Conservation (phyloP, 1,139 yeast genomes). For the Kluyveromyces marxianus region DNA sequence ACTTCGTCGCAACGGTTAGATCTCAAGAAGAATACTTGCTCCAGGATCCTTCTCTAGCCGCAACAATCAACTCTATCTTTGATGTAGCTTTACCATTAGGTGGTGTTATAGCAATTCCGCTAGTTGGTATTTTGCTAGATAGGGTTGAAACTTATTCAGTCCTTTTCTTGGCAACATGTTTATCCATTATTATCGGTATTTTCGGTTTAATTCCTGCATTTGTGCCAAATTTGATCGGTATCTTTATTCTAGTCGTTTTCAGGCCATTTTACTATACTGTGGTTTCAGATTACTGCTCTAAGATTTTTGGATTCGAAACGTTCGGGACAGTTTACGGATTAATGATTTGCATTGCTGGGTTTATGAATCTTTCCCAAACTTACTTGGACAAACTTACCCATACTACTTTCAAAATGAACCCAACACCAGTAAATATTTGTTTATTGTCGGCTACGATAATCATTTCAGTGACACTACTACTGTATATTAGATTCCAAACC, state of each 20-base stretch:
- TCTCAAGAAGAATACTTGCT: constrained; percentile 70
- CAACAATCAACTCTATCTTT: constrained; percentile 60
- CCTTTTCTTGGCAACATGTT: constrained; percentile 42
- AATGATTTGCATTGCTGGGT: constrained; percentile 71
- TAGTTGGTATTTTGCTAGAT: constrained; percentile 77
- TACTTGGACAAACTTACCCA: constrained; percentile 65
- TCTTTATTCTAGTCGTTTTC: constrained; percentile 65
- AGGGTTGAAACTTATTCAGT: constrained; percentile 58
- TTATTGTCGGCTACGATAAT: constrained; percentile 48
- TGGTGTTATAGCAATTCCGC: constrained; percentile 76
- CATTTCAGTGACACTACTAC: constrained; percentile 46
- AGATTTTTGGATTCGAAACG: constrained; percentile 86
- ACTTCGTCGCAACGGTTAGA: constrained; percentile 80
- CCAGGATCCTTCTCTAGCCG: constrained; percentile 46
- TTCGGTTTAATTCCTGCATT: constrained; percentile 55
- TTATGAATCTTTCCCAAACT: constrained; percentile 66
- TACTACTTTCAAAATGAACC: constrained; percentile 58
- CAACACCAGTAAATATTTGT: constrained; percentile 61
- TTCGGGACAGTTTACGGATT: constrained; percentile 92
- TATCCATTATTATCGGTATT: constrained; percentile 58
- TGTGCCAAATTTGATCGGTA: constrained; percentile 53
- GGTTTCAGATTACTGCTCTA: constrained; percentile 83
- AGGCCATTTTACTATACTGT: constrained; percentile 92
- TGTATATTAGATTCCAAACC: constrained; percentile 50
- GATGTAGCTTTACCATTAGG: constrained; percentile 85